Base-by-base conservation (phyloP, 768 basidiomycete genomes). In the Podaxis mareebaensis region DNA sequence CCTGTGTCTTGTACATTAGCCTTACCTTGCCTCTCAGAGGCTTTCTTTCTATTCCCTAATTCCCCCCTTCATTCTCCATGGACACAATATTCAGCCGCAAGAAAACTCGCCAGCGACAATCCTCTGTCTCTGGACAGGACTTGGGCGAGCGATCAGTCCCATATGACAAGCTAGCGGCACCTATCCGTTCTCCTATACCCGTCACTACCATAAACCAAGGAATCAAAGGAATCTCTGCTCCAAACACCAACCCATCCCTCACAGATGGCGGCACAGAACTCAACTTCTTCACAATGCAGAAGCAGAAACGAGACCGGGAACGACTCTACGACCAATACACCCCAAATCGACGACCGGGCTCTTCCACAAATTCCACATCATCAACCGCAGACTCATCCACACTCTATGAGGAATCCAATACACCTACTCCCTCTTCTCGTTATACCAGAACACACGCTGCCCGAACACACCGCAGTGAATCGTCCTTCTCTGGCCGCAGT, bases 201-300 rank as follows among this genome's bases (percentile, higher is more conserved):
- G 84, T 85, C 54, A 77, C 75, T 24, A 84, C 84, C 7, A 74
- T 83, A 56, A 83, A 79, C 38, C 86, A 88, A 70, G 85, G 81
- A 48, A 73, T 85, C 39, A 79, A 81, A 71, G 83, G 81, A 54
- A 93, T 94, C 66, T 93, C 91, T 33, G 92, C 92, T 4, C 92
- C 92, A 7, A 88, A 90, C 69, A 92, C 92, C 26, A 94, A 94
- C 69, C 92, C 92, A 5, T 85, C 87, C 12, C 84, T 93, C 61
- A 91, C 91, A 1, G 64, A 82, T 49, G 79, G 84, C 67, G 92
- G 92, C 42, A 87, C 88, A 10, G 90, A 91, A 65, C 77, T 91
- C 70, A 92, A 88, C 74, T 80, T 84, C 67, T 84, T 81, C 70
- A 78, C 82, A 24, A 72, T 85, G 68, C 79, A 81, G 53, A 82